Evolutionary conservation across 1,284 basidiomycete species (phyloP).

Genomic region (Mycena sp.): DNA sequence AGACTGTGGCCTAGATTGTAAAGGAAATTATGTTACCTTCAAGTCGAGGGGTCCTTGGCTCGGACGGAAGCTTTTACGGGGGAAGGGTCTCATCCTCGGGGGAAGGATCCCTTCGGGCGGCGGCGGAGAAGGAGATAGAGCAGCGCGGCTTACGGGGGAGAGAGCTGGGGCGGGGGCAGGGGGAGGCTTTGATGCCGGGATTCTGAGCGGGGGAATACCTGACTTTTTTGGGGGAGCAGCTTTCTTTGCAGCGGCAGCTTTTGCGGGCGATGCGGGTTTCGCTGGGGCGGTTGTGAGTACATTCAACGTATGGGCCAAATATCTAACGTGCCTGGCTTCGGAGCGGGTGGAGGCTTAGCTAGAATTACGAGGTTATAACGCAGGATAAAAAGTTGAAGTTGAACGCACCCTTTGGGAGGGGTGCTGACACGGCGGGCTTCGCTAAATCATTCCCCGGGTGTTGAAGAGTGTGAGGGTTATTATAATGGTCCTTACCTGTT

Average conservation of each 20-base stretch:
- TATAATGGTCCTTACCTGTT: background rate
- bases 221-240: conserved; percentile 8
- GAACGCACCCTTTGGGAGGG: conserved; percentile 13
- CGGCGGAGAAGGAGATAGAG: conserved; percentile 20
- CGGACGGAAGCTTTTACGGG: conserved; percentile 18
- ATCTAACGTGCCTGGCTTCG: background rate
- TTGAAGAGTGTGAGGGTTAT: background rate
- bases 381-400: background rate
- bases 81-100: conserved; percentile 23
- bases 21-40: conserved; percentile 9
- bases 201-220: no score
- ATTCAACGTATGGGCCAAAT: background rate
- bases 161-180: conserved; percentile 11
- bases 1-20: background rate
- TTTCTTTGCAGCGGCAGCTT: conserved; percentile 15
- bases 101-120: conserved; percentile 28
- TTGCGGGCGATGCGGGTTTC: conserved; percentile 20
- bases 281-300: conserved; percentile 1
- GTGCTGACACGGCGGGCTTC: conserved; percentile 2
- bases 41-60: conserved; percentile 13
- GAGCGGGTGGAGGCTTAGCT: conserved; percentile 23
- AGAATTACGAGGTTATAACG: background rate
- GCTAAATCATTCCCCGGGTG: background rate
- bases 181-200: conserved; percentile 21
- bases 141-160: no score